A percentile compares a stretch with the other conserved stretches of the same genome.
These are phyloP conservation scores for Helicostylum pulchrum DNA, from an alignment of 192 early-diverging fungal genomes.

Conservation along the genomic window DNA sequence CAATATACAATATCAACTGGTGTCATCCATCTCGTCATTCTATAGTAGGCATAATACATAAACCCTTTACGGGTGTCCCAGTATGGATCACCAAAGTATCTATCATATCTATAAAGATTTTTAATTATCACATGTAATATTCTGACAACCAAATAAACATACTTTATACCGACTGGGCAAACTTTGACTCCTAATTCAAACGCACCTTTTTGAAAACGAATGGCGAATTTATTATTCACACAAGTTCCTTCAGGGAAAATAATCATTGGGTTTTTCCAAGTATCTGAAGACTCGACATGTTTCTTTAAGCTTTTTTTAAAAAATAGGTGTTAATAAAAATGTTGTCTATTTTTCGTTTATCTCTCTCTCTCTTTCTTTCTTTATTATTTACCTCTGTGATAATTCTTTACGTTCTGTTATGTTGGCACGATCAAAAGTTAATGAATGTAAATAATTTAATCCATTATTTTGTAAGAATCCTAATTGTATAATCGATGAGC, in stretches of 20 bases:
- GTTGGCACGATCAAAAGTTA: conserved; percentile 24
- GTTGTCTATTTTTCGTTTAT: too few relatives aligned
- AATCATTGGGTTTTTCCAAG: conserved; percentile 31
- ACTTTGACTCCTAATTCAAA: conserved; percentile 30
- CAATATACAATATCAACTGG: conserved; percentile 21
- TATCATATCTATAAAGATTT: conserved; percentile 11
- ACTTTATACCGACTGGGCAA: conserved; percentile 27
- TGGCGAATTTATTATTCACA: conserved; percentile 26
- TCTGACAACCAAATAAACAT: neutral
- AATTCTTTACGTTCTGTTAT: conserved; percentile 14
- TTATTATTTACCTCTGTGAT: conserved; percentile 6
- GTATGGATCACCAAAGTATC: conserved; percentile 17
- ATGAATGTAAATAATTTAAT: conserved; percentile 27
- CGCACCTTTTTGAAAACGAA: conserved; percentile 31
- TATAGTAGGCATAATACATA: conserved; percentile 28
- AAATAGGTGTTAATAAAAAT: neutral
- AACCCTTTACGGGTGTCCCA: conserved; percentile 33
- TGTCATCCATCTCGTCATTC: conserved; percentile 29
- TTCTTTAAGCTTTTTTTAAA: conserved; percentile 16
- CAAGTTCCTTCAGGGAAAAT: conserved; percentile 34
- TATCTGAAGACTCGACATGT: conserved; percentile 18
- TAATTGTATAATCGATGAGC: neutral
- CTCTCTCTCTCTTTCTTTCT: neutral
- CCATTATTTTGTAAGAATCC: conserved; percentile 29
- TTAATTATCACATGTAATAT: neutral